Evolutionary conservation across 2,329 filamentous ascomycete species (phyloP).

Genomic region (Metarhizium album): DNA sequence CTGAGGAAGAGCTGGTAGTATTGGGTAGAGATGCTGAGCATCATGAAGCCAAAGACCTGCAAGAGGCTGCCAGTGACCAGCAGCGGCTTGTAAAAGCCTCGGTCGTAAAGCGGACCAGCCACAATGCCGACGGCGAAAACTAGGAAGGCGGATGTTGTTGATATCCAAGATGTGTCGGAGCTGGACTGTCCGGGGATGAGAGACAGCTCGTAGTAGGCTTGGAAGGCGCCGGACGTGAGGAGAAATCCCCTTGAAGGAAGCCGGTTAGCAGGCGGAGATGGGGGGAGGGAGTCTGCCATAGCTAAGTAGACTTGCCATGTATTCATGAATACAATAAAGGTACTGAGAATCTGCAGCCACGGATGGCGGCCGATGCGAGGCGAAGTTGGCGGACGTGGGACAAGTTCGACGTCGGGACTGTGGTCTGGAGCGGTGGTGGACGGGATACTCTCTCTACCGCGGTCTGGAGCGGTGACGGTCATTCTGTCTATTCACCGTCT

Average conservation of each 20-base stretch:
- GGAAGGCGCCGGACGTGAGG: neutral
- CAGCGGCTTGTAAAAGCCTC: constrained; percentile 18
- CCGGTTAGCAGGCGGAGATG: too few relatives aligned
- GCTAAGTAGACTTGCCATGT: neutral
- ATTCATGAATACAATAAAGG: neutral
- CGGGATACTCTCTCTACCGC: too few relatives aligned
- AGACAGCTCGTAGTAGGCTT: neutral
- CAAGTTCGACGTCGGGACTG: too few relatives aligned
- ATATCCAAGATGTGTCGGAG: too few relatives aligned
- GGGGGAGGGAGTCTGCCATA: neutral
- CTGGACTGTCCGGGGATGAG: neutral
- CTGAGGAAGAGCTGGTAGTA: constrained; percentile 30
- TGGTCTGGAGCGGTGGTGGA: too few relatives aligned
- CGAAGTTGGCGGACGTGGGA: too few relatives aligned
- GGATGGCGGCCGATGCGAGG: neutral
- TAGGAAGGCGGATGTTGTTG: neutral
- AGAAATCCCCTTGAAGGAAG: too few relatives aligned
- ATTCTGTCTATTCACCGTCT: too few relatives aligned
- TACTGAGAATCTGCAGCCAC: neutral
- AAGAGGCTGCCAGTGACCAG: constrained; percentile 22
- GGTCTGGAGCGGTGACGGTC: too few relatives aligned
- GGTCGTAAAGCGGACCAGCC: constrained; percentile 20
- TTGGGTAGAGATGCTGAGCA: constrained; percentile 22
- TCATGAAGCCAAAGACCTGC: constrained; percentile 27
- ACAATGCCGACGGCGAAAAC: constrained; percentile 12